Conservation (phyloP, 441 rosid genomes). For the Brassica hybrid region DNA sequence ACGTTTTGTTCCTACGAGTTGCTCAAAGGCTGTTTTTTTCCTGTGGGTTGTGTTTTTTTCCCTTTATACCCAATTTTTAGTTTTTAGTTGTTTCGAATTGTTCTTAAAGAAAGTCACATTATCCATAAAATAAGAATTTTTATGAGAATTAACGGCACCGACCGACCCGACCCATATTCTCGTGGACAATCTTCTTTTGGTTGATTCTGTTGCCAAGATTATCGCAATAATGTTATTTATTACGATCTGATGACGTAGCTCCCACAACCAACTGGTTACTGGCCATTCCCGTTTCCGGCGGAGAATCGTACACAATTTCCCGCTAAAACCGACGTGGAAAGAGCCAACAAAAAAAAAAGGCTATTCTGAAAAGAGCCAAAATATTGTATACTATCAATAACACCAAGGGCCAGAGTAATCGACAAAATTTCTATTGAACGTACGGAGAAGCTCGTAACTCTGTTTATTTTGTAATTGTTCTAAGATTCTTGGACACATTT, state of each 20-base stretch:
- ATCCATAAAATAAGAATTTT: background rate
- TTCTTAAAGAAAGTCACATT: conserved; percentile 23
- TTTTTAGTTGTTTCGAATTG: background rate
- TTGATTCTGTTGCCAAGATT: conserved; percentile 6
- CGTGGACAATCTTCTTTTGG: conserved; percentile 33
- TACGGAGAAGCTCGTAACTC: conserved; percentile 21
- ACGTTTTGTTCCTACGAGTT: conserved; percentile 38
- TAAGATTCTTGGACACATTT: conserved; percentile 12
- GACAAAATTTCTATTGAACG: conserved; percentile 9
- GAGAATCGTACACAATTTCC: conserved; percentile 44
- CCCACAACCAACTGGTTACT: conserved; percentile 36
- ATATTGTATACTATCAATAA: background rate
- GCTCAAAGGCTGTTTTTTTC: conserved; percentile 38
- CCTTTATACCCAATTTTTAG: background rate
- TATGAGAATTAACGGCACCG: conserved; percentile 22
- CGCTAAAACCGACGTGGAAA: conserved; percentile 43
- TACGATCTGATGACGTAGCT: conserved; percentile 44
- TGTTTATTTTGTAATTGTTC: background rate
- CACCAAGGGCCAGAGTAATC: background rate
- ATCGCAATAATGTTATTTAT: conserved; percentile 40
- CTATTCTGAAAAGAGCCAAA: background rate
- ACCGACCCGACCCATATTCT: conserved; percentile 28
- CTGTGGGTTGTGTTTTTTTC: conserved; percentile 19
- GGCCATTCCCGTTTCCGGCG: conserved; percentile 45
- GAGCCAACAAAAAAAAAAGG: background rate